Evolutionary conservation across 306 rosid species (phyloP), one percentile per base, ranked within the genome.

Genomic region (Cucumis hystrix): DNA sequence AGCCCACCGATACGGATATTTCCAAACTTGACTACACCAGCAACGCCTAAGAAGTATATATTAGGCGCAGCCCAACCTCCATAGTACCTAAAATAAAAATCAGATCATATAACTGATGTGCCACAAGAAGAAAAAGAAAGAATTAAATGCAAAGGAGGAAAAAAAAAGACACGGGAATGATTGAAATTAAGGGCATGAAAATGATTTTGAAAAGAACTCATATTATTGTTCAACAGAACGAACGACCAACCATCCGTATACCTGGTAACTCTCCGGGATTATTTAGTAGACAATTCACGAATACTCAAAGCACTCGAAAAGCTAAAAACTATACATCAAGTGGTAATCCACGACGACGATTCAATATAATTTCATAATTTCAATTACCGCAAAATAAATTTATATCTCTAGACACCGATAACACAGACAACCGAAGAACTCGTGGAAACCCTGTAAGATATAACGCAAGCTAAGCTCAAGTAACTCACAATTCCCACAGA

Each of bases 21-120:
- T 81, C 99, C 99, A 72, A 95, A 95, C 91, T 81, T 95, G 80
- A 95, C 82, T 47, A 95, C 93, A 74, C 98, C 97, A 77, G 97
- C 88, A 83, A 82, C 87, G 69, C 97, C 99, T 88, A 95, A 83
- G 77, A 88, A 95, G 88, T 86, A 95, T 8, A 95, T 92, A 81
- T 92, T 90, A 80, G 99, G 99, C 13, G 99, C 99, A 80, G 88
- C 97, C 96, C 93, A 92, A 76, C 97, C 99, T 83, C 99, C 99
- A 84, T 90, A 89, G 79, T 89, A 95, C 85, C 98, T 94, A 72
- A n/a, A 81, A 39, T 51, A 21, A 56, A 20, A 71, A 23, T 23
- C 55, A 58, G 25, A 58, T 33, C 51, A 51, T 51, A 55, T 74
- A 10, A 56, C 11, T 40, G 20, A 74, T 74, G 64, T 56, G 12